These are phyloP conservation scores for Suillus cothurnatus DNA, from an alignment of 768 basidiomycete species.

Conservation along the genomic window DNA sequence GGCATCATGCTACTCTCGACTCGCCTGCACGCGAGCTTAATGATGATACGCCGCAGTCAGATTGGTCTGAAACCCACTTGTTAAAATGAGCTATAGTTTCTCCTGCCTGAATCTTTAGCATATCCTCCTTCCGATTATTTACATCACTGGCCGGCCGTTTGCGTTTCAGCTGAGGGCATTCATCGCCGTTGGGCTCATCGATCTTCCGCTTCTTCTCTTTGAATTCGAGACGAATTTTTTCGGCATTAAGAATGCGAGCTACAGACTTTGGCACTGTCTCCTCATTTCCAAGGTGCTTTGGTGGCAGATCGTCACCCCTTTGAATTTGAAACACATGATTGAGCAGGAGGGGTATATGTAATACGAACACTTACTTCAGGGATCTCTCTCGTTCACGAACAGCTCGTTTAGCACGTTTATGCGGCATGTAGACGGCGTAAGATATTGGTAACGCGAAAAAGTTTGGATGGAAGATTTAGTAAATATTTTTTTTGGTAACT, in stretches of 20 bases:
- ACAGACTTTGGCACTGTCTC: constrained; percentile 75
- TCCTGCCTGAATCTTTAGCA: constrained; percentile 57
- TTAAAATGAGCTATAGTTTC: constrained; percentile 81
- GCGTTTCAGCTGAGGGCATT: constrained; percentile 30
- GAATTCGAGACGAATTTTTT: constrained; percentile 56
- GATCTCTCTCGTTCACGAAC: constrained; percentile 45
- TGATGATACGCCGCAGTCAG: constrained; percentile 16
- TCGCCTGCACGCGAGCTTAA: constrained; percentile 45
- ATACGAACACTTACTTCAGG: constrained; percentile 40
- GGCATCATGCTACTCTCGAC: constrained; percentile 75
- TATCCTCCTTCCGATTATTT: constrained; percentile 14
- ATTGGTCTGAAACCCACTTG: constrained; percentile 44
- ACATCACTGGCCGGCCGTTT: constrained; percentile 22
- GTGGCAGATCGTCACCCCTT: constrained; percentile 56
- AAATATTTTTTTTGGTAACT: background rate
- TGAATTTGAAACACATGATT: constrained; percentile 2
- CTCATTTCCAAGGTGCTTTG: constrained; percentile 43
- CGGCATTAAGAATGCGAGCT: constrained; percentile 65
- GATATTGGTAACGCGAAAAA: background rate
- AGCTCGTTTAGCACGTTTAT: constrained; percentile 62
- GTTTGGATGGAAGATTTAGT: background rate
- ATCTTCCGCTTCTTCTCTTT: constrained; percentile 46
- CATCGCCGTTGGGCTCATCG: constrained; percentile 33
- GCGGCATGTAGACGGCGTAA: constrained; percentile 49
- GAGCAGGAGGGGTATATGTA: constrained; percentile 1